Conservation (phyloP, 1,284 basidiomycete species). For the Papiliotrema flavescens region DNA sequence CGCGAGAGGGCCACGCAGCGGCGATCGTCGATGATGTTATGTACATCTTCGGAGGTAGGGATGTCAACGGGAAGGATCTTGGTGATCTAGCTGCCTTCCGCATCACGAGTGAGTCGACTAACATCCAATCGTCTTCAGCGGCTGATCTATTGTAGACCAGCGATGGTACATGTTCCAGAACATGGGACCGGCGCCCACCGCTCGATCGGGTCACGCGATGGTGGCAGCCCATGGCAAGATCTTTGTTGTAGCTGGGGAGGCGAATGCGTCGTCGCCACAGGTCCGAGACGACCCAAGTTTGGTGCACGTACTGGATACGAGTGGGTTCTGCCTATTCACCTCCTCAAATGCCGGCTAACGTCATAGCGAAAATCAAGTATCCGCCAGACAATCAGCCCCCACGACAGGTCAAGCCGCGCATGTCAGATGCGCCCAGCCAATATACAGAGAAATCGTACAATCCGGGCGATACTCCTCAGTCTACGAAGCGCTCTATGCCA, state of each 20-base stretch:
- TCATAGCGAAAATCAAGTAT: constrained; percentile 87
- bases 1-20: constrained; percentile 94
- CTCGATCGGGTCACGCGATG: constrained; percentile 93
- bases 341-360: not conserved
- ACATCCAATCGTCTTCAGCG: not conserved
- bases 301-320: constrained; percentile 89
- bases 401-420: constrained; percentile 15
- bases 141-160: constrained; percentile 46
- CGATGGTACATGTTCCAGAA: constrained; percentile 99
- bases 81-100: constrained; percentile 96
- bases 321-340: constrained; percentile 53
- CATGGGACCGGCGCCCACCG: constrained; percentile 91
- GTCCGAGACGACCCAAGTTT: constrained; percentile 71
- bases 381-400: constrained; percentile 54
- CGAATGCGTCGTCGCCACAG: constrained; percentile 48
- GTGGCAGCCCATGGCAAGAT: constrained; percentile 82
- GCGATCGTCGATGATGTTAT: constrained; percentile 97
- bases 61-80: constrained; percentile 94
- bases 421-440: constrained; percentile 18
- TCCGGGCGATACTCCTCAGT: constrained; percentile 13
- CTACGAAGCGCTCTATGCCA: constrained; percentile 11
- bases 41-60: constrained; percentile 95
- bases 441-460: constrained; percentile 23
- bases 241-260: constrained; percentile 92
- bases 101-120: constrained; percentile 69